phyloP scores from a whole-genome alignment of 768 basidiomycete species.

The Dioszegia crocea region DNA sequence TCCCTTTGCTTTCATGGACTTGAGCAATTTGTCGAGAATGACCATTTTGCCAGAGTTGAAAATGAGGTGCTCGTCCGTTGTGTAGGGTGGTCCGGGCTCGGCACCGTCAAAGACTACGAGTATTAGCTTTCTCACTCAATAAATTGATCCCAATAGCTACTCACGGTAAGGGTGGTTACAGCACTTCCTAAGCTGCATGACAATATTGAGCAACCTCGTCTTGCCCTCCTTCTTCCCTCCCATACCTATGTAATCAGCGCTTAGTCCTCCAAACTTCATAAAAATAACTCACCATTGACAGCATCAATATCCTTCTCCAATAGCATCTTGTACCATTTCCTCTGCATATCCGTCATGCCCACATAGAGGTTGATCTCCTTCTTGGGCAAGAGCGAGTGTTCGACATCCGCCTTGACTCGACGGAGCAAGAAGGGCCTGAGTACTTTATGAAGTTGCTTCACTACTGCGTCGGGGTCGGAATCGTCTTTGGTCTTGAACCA shows the following conservation, averaged over 20 bases:
- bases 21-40: slow-evolving; percentile 88
- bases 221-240: slow-evolving; percentile 99
- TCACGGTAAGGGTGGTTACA: slow-evolving; percentile 52
- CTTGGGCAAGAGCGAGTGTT: slow-evolving; percentile 92
- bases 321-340: slow-evolving; percentile 91
- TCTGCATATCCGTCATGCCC: slow-evolving; percentile 92
- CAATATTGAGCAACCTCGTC: slow-evolving; percentile 95
- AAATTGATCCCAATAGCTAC: slow-evolving; percentile 2
- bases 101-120: slow-evolving; percentile 48
- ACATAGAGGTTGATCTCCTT: slow-evolving; percentile 99
- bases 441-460: slow-evolving; percentile 95
- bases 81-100: slow-evolving; percentile 97
- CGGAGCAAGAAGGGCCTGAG: slow-evolving; percentile 88
- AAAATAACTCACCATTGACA: slow-evolving; percentile 68
- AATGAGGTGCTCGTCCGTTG: slow-evolving; percentile 93
- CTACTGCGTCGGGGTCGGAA: slow-evolving; percentile 74
- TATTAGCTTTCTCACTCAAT: neutral
- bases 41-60: slow-evolving; percentile 96
- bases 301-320: slow-evolving; percentile 98
- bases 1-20: slow-evolving; percentile 83
- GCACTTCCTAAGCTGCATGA: slow-evolving; percentile 76
- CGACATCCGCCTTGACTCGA: slow-evolving; percentile 92
- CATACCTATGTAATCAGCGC: slow-evolving; percentile 56
- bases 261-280: neutral
- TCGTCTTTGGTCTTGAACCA: slow-evolving; percentile 87